Evolutionary conservation across 2,329 filamentous ascomycete genomes (phyloP), one percentile per base, ranked within the genome.

Genomic region (Botryotinia convoluta): DNA sequence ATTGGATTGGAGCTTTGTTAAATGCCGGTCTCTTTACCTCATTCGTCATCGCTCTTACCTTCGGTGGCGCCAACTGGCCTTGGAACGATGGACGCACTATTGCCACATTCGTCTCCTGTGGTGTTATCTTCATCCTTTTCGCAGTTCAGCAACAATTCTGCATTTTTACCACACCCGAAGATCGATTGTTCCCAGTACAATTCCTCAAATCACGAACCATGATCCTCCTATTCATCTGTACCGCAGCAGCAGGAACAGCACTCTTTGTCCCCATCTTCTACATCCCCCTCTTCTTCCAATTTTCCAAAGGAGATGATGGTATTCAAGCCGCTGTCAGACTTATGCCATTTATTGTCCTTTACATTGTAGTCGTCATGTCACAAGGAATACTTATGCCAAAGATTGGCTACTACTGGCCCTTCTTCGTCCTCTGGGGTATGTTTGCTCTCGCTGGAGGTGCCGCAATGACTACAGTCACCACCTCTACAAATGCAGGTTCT

Each of bases 261-360:
- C 79, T 82, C 26, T 83, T 84, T 32, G 82, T 86, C 54, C 76
- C 84, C 1, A 79, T 81, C 6, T 84, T 83, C 78, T 85, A 85
- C 73, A 79, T 86, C 37, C 85, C 85, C 3, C 79, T 86, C 72
- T 86, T 84, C 80, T 86, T 87, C 79, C 83, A 87, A 79, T 82
- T 83, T 59, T 80, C 85, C 74, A 81, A 81, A 73, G 80, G 80
- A 29, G 79, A 81, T 67, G 76, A 73, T 51, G 79, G 82, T 0
- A 79, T 80, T 9, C 64, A 76, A 67, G 81, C 82, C 0, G 84
- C 83, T 22, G 78, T 84, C 10, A 78, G 79, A 44, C 81, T 82
- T 45, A 77, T 85, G 29, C 82, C 84, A 7, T 76, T 82, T 5
- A 82, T 84, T 75, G 78, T 84, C 39, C 76, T 82, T 20, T 79